Percentiles rank a stretch among this genome's conserved stretches.
Conservation (phyloP, 163 green algal genomes). For the Chlorella variabilis region DNA sequence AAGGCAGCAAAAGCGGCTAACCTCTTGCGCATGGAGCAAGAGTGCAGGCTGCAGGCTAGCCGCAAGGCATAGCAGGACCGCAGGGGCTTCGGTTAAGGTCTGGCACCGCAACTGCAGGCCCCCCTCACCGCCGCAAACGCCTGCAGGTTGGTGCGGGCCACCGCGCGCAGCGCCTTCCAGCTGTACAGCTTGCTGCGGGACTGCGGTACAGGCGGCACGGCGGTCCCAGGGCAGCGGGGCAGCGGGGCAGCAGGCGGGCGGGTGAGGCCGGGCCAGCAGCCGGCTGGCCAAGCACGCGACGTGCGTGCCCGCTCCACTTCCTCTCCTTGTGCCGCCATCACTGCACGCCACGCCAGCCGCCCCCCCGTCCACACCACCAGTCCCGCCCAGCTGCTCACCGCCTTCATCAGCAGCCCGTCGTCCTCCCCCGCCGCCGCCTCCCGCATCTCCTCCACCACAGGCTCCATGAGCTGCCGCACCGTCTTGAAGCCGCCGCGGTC, state of each 20-base stretch:
- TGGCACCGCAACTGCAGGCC: not conserved
- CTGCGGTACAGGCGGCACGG: slow-evolving; percentile 41
- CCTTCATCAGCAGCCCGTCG: slow-evolving; percentile 31
- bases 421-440: slow-evolving; percentile 32
- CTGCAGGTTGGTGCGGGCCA: slow-evolving; percentile 47
- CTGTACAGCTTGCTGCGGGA: slow-evolving; percentile 49
- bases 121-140: slow-evolving; percentile 11
- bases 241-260: no score
- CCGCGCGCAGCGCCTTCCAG: slow-evolving; percentile 58
- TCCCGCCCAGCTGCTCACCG: no score
- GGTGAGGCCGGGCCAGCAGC: no score
- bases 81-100: no score
- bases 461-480: slow-evolving; percentile 55
- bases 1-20: no score
- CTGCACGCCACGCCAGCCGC: not conserved
- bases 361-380: not conserved
- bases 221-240: no score
- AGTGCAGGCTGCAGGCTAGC: not conserved
- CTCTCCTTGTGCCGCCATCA: no score
- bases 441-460: slow-evolving; percentile 57
- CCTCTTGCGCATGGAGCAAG: no score
- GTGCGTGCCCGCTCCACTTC: not conserved
- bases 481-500: slow-evolving; percentile 53
- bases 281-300: not conserved
- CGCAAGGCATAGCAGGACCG: not conserved